Conservation (phyloP, 805 yeast species). For the Candida sonorensis region DNA sequence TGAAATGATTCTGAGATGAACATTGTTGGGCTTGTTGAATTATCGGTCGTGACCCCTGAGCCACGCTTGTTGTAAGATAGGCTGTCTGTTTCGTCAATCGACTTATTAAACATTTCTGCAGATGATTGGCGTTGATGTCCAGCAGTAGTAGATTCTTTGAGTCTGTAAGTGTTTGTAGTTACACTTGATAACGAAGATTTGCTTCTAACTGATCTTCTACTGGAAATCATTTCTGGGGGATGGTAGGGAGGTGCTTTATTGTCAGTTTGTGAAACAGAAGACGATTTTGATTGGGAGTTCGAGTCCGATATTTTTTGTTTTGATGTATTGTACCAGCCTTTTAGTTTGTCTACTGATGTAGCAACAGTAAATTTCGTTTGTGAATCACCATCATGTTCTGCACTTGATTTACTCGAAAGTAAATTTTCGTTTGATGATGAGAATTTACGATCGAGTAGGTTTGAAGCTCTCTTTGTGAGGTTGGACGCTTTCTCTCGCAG, state of each 20-base stretch:
- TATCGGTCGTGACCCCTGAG: neutral
- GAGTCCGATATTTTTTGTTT: slow-evolving; percentile 21
- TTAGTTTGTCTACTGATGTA: slow-evolving; percentile 49
- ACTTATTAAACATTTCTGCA: slow-evolving; percentile 3
- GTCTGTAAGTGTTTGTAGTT: too few species aligned
- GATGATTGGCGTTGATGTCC: slow-evolving; percentile 5
- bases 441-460: slow-evolving; percentile 6
- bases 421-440: neutral
- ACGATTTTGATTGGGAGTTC: slow-evolving; percentile 1
- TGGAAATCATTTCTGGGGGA: slow-evolving; percentile 66
- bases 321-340: slow-evolving; percentile 61
- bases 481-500: slow-evolving; percentile 9
- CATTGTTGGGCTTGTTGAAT: slow-evolving; percentile 19
- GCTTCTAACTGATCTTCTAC: slow-evolving; percentile 30
- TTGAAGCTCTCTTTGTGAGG: slow-evolving; percentile 9
- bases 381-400: neutral
- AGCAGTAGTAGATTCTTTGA: too few species aligned
- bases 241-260: slow-evolving; percentile 11
- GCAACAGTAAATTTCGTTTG: slow-evolving; percentile 24
- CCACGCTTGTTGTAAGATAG: too few species aligned
- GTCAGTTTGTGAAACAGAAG: neutral
- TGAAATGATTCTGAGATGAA: slow-evolving; percentile 19
- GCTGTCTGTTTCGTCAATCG: slow-evolving; percentile 1
- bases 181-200: too few species aligned
- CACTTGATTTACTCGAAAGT: neutral